Percentiles rank a stretch among this genome's conserved stretches.
Evolutionary conservation across 2,329 filamentous ascomycete genomes (phyloP).

Genomic region (Tolypocladium pustulatum): DNA sequence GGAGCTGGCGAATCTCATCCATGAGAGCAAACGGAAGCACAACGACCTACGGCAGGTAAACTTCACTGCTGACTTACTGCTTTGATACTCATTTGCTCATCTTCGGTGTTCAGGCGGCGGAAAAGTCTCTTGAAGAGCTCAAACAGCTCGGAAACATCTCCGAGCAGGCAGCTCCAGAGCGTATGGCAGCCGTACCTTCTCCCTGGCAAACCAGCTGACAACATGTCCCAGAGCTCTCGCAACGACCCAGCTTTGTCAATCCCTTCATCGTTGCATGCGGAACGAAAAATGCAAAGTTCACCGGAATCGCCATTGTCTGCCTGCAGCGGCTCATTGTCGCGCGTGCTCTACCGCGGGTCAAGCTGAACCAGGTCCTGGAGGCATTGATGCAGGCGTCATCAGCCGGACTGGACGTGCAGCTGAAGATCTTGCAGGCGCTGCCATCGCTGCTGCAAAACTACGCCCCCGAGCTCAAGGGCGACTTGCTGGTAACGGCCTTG

Average conservation of each 20-base stretch:
- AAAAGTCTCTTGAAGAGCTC: constrained; percentile 85
- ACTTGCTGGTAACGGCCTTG: constrained; percentile 69
- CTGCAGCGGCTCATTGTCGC: constrained; percentile 81
- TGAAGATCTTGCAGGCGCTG: constrained; percentile 89
- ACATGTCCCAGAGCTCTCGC: constrained; percentile 59
- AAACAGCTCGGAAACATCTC: constrained; percentile 36
- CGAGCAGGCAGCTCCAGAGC: constrained; percentile 27
- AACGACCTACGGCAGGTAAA: constrained; percentile 74
- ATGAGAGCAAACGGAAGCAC: constrained; percentile 93
- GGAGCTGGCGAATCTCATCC: constrained; percentile 82
- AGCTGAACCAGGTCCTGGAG: constrained; percentile 77
- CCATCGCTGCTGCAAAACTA: constrained; percentile 89
- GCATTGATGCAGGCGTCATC: constrained; percentile 78
- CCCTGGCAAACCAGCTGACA: not conserved
- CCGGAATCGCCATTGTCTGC: constrained; percentile 76
- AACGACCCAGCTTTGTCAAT: constrained; percentile 74
- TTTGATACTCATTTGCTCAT: not conserved
- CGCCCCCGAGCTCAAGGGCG: constrained; percentile 66
- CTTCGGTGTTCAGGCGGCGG: constrained; percentile 55
- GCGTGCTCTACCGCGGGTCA: constrained; percentile 65
- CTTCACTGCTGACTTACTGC: constrained; percentile 1
- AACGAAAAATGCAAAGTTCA: constrained; percentile 84
- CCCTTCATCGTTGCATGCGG: constrained; percentile 90
- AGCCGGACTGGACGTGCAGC: constrained; percentile 76
- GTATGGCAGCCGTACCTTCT: constrained; percentile 11